Evolutionary conservation across 805 yeast species (phyloP), one percentile per base, ranked within the genome.

Genomic region (Priceomyces medius): DNA sequence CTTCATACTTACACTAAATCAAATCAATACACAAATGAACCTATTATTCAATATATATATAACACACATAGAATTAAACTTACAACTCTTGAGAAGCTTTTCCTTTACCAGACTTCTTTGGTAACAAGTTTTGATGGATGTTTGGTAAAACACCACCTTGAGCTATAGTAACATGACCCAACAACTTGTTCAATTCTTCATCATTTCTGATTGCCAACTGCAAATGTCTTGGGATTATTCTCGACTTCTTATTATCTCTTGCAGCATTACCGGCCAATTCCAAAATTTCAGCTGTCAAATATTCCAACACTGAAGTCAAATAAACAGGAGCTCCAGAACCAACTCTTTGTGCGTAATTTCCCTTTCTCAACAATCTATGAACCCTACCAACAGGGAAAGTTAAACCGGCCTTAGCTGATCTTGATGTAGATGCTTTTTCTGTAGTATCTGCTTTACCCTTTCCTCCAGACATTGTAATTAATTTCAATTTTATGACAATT

Each of bases 21-120:
- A 20, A 20, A 31, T 29, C 38, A 42, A 37, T 37, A 37, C 34
- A 37, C 42, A 39, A 37, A 31, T 20, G 20, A 38, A 17, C 34
- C 28, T 20, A 20, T 7, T 24, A 20, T 37, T 16, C 26, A 20
- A 38, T 23, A 37, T 26, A 20, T 37, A 43, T 42, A 49, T 49
- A 47, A 47, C 45, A 53, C 55, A 50, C 45, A 47, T 37, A 45
- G 52, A 43, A 50, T 38, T 44, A 42, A 46, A 50, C 37, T 71
- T 74, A 76, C 63, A 76, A 74, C 68, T 76, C 80, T 68, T 76
- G 80, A 56, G 80, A 76, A 65, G 76, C 79, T 66, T 76, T 76
- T 44, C 47, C 48, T 62, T 73, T 72, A 48, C 74, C 76, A 45
- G 77, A 64, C 65, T 76, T 76, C 71, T 75, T 68, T 64, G 81